Evolutionary conservation across 805 yeast genomes (phyloP).

Genomic region (Hanseniaspora jakobsenii): DNA sequence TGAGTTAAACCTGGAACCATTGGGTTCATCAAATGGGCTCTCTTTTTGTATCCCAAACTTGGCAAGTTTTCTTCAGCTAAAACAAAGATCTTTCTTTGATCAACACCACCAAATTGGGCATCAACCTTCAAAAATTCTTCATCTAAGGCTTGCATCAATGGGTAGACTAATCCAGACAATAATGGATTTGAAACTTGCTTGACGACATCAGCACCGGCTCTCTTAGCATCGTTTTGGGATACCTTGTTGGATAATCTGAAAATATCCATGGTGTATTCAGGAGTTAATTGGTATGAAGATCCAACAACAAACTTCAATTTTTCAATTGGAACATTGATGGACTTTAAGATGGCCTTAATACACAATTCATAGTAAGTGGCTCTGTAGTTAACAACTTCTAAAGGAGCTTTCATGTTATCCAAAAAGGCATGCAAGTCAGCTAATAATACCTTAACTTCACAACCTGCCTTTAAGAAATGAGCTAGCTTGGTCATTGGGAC

Average conservation of each 20-base stretch:
- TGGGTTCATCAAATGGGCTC: conserved; percentile 97
- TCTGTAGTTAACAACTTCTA: conserved; percentile 79
- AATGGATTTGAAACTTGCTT: conserved; percentile 93
- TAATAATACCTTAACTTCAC: conserved; percentile 78
- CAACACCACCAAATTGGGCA: conserved; percentile 97
- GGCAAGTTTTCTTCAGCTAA: conserved; percentile 91
- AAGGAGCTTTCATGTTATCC: conserved; percentile 96
- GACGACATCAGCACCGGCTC: conserved; percentile 99
- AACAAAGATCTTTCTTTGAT: conserved; percentile 94
- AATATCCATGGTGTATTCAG: conserved; percentile 76
- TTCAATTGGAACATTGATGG: conserved; percentile 87
- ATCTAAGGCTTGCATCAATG: conserved; percentile 97
- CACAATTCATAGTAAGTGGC: conserved; percentile 78
- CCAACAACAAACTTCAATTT: conserved; percentile 75
- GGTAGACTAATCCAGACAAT: conserved; percentile 86
- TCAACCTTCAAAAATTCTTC: conserved; percentile 82
- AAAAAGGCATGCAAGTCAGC: conserved; percentile 95
- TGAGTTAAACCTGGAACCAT: conserved; percentile 97
- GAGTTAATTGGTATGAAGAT: conserved; percentile 70
- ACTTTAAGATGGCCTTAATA: conserved; percentile 71
- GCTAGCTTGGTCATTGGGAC: conserved; percentile 97
- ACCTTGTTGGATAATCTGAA: conserved; percentile 75
- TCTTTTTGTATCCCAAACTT: conserved; percentile 80
- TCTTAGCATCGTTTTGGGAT: conserved; percentile 88
- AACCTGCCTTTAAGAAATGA: conserved; percentile 88